A percentile compares a stretch with the other conserved stretches of the same genome.
Evolutionary conservation across 371 early-diverging fungal species (phyloP).

Genomic region (Mucor piriformis): DNA sequence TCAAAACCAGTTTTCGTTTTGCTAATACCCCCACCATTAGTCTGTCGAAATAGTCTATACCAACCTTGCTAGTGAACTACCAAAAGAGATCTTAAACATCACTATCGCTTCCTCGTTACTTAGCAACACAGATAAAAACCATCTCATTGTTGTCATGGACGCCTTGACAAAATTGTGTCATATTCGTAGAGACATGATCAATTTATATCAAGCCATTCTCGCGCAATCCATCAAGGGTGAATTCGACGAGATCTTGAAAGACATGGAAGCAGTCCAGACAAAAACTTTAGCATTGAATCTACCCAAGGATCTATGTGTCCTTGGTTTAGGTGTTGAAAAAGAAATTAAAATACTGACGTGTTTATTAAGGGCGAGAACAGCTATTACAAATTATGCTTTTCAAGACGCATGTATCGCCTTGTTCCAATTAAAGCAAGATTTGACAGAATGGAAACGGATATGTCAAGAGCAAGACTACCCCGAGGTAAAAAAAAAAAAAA

Average conservation of each 20-base stretch:
- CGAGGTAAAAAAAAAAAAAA: slow-evolving; percentile 36
- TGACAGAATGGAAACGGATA: slow-evolving; percentile 53
- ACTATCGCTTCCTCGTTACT: slow-evolving; percentile 7
- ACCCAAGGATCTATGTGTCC: slow-evolving; percentile 27
- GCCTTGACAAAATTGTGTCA: slow-evolving; percentile 33
- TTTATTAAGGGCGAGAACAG: slow-evolving; percentile 46
- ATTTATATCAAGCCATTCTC: slow-evolving; percentile 33
- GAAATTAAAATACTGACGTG: slow-evolving; percentile 51
- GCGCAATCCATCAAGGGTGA: slow-evolving; percentile 31
- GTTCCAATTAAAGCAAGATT: slow-evolving; percentile 44
- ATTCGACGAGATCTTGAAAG: slow-evolving; percentile 19
- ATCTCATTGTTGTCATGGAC: slow-evolving; percentile 23
- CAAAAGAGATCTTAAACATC: slow-evolving; percentile 31
- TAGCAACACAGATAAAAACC: slow-evolving; percentile 10
- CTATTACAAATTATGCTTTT: slow-evolving; percentile 57
- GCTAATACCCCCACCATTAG: slow-evolving; percentile 15
- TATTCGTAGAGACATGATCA: slow-evolving; percentile 41
- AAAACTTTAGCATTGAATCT: slow-evolving; percentile 23
- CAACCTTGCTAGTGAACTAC: slow-evolving; percentile 36
- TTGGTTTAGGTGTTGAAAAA: slow-evolving; percentile 51
- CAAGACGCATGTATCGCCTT: slow-evolving; percentile 58
- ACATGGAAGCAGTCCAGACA: slow-evolving; percentile 17
- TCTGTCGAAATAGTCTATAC: slow-evolving; percentile 37
- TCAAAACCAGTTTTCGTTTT: no score
- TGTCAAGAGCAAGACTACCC: slow-evolving; percentile 56